phyloP scores from a whole-genome alignment of 495 filamentous ascomycete genomes.

The Astrocystis sublimbata region DNA sequence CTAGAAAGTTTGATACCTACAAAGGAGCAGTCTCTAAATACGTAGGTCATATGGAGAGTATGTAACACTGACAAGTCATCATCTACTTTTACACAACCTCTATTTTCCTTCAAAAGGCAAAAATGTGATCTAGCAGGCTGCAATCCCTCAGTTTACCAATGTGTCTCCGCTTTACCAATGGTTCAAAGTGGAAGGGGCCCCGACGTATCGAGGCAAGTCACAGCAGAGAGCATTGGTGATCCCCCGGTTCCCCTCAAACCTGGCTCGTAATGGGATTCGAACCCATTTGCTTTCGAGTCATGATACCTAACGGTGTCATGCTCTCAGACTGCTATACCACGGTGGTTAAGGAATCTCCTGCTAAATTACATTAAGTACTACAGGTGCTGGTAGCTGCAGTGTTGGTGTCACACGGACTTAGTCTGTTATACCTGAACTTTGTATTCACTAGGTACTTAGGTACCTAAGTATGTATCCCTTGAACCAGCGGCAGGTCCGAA shows the following conservation, averaged over 20 bases:
- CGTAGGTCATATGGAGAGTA: too few relatives aligned
- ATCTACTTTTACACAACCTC: not conserved
- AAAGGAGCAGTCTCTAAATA: too few relatives aligned
- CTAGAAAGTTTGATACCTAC: too few relatives aligned
- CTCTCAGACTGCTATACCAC: slow-evolving; percentile 12
- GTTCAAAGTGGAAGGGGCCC: not conserved
- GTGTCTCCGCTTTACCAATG: not conserved
- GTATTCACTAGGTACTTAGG: too few relatives aligned
- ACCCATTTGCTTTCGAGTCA: slow-evolving; percentile 5
- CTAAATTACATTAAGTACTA: slow-evolving; percentile 1
- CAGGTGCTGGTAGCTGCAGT: not conserved
- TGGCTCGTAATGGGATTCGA: slow-evolving; percentile 10
- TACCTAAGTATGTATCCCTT: too few relatives aligned
- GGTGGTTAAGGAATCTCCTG: not conserved
- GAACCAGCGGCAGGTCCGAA: too few relatives aligned
- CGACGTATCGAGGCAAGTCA: not conserved
- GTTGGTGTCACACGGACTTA: too few relatives aligned
- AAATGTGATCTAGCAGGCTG: slow-evolving; percentile 4
- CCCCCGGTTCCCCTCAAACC: not conserved
- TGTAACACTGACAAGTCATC: too few relatives aligned
- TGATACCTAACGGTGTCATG: not conserved
- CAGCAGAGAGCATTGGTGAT: not conserved
- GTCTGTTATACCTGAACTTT: too few relatives aligned
- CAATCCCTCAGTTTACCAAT: slow-evolving; percentile 11
- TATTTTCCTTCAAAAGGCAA: not conserved